phyloP scores from a whole-genome alignment of 2,329 filamentous ascomycete genomes.

The Sporothrix humicola region DNA sequence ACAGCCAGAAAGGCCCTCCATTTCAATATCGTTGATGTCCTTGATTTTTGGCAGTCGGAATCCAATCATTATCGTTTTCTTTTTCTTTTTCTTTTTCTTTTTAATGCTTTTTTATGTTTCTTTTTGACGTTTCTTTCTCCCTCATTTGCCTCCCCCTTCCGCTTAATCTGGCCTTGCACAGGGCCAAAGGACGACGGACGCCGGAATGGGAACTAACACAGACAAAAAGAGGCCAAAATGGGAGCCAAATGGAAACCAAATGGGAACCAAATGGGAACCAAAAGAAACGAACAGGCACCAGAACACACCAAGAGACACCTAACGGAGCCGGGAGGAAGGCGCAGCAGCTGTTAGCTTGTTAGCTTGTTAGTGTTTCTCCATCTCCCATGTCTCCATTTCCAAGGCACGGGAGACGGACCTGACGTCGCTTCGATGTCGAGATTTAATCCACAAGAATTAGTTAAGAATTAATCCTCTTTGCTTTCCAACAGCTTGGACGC shows the following conservation, averaged over 20 bases:
- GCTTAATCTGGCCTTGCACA: not conserved
- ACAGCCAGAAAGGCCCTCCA: not conserved
- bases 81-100: not conserved
- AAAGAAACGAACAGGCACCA: not conserved
- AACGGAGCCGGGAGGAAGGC: constrained; percentile 7
- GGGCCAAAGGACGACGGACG: not conserved
- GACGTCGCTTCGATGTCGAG: not conserved
- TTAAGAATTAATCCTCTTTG: constrained; percentile 3
- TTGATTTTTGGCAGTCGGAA: not conserved
- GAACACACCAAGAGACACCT: not conserved
- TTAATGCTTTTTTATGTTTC: not conserved
- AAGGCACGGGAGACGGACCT: not conserved
- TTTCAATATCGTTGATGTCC: not conserved
- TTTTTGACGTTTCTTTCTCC: no score
- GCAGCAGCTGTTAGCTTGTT: constrained; percentile 1
- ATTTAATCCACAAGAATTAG: not conserved
- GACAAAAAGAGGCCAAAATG: not conserved
- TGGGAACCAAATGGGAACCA: not conserved
- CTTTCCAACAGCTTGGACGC: not conserved
- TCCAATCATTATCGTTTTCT: not conserved
- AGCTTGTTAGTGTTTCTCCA: no score
- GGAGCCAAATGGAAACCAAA: not conserved
- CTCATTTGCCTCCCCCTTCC: not conserved
- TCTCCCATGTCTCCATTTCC: constrained; percentile 11
- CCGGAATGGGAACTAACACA: not conserved